Evolutionary conservation across 208 protist species (phyloP).

Genomic region (Leishmania gerbilli): DNA sequence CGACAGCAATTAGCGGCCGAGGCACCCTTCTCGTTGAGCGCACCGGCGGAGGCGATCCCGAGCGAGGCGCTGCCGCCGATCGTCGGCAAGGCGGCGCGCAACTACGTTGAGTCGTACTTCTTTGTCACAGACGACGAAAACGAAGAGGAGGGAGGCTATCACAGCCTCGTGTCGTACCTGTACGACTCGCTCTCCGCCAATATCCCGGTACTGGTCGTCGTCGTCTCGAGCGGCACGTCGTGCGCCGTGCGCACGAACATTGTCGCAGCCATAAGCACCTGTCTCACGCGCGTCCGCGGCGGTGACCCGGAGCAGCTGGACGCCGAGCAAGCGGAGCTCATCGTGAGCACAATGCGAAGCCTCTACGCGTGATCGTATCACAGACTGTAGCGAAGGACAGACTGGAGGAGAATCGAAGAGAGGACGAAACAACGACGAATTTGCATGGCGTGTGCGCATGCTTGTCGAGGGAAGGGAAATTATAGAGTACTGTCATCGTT

Average conservation of each 20-base stretch:
- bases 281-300: constrained; percentile 16
- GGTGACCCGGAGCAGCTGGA: constrained; percentile 33
- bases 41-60: background rate
- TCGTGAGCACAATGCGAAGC: constrained; percentile 36
- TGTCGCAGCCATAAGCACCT: constrained; percentile 44
- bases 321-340: constrained; percentile 41
- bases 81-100: constrained; percentile 30
- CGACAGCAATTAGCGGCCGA: constrained; percentile 7
- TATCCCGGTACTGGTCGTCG: constrained; percentile 46
- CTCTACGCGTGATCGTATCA: constrained; percentile 25
- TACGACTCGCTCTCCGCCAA: constrained; percentile 23
- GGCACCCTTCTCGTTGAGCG: background rate
- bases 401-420: constrained; percentile 7
- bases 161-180: constrained; percentile 43
- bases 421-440: background rate
- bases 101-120: constrained; percentile 64
- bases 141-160: constrained; percentile 44
- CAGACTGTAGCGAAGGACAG: background rate
- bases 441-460: background rate
- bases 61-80: constrained; percentile 39
- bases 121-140: constrained; percentile 44
- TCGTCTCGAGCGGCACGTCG: constrained; percentile 35
- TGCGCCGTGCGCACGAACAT: constrained; percentile 43
- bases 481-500: background rate
- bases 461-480: background rate